Conservation (phyloP, 2,329 filamentous ascomycete species). For the Cladorrhinum sp. region DNA sequence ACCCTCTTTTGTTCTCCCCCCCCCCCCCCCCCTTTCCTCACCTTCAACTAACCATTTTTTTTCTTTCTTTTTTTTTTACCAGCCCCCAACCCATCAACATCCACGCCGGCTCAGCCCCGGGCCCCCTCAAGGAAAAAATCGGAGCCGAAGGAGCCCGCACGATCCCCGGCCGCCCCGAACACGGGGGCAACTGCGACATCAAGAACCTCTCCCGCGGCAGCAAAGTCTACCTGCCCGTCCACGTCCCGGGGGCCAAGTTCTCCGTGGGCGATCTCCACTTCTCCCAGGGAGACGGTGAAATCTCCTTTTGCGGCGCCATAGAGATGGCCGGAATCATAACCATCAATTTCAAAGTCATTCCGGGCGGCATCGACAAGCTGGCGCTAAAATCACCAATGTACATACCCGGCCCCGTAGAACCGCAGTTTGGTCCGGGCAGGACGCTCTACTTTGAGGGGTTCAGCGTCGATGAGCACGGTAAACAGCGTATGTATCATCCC, state of each 20-base stretch:
- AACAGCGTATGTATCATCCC: slow-evolving; percentile 53
- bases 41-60: neutral
- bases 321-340: slow-evolving; percentile 94
- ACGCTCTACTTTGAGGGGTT: slow-evolving; percentile 89
- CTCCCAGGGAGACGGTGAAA: slow-evolving; percentile 85
- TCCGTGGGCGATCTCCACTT: slow-evolving; percentile 87
- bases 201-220: slow-evolving; percentile 32
- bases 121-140: slow-evolving; percentile 61
- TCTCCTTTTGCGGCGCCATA: slow-evolving; percentile 84
- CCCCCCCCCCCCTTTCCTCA: neutral
- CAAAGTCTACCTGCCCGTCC: slow-evolving; percentile 84
- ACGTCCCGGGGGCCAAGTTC: slow-evolving; percentile 84
- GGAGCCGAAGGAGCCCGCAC: slow-evolving; percentile 78
- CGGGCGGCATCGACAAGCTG: slow-evolving; percentile 70
- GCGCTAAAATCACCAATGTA: slow-evolving; percentile 82
- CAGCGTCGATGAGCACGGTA: slow-evolving; percentile 81
- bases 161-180: slow-evolving; percentile 78
- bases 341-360: slow-evolving; percentile 85
- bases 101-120: slow-evolving; percentile 66
- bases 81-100: slow-evolving; percentile 64
- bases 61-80: neutral
- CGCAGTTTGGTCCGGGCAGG: slow-evolving; percentile 77
- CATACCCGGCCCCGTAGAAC: slow-evolving; percentile 81
- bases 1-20: neutral
- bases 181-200: slow-evolving; percentile 59